phyloP scores from a whole-genome alignment of 2,329 filamentous ascomycete genomes.

The Podosphaera leucotricha region DNA sequence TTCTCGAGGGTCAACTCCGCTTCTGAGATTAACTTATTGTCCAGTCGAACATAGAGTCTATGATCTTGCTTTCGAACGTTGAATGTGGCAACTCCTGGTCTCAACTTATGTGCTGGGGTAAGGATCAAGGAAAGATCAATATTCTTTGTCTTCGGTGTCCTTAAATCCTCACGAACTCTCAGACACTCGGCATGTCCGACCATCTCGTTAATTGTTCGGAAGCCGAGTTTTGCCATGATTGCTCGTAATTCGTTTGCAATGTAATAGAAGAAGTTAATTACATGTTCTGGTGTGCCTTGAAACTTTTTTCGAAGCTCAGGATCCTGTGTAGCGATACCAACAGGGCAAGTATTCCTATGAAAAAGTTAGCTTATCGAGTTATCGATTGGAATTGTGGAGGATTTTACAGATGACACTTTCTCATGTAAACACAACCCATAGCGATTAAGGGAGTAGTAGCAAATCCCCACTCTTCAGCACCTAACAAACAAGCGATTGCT shows the following conservation, averaged over 20 bases:
- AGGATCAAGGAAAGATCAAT: slow-evolving; percentile 83
- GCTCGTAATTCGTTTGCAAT: slow-evolving; percentile 85
- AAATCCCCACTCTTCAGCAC: slow-evolving; percentile 96
- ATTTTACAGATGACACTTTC: slow-evolving; percentile 24
- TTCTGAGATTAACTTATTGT: slow-evolving; percentile 94
- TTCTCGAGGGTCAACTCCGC: slow-evolving; percentile 88
- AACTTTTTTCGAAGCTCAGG: slow-evolving; percentile 91
- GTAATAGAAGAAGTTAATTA: slow-evolving; percentile 93
- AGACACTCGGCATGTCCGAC: slow-evolving; percentile 76
- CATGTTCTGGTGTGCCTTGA: slow-evolving; percentile 74
- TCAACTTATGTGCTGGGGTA: slow-evolving; percentile 85
- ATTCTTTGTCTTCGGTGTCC: slow-evolving; percentile 73
- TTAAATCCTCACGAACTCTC: slow-evolving; percentile 67
- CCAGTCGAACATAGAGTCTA: slow-evolving; percentile 71
- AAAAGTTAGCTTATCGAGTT: not conserved
- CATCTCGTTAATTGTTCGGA: slow-evolving; percentile 95
- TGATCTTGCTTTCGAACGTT: slow-evolving; percentile 97
- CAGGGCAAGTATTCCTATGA: slow-evolving; percentile 52
- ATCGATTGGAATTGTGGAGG: not conserved
- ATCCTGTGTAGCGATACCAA: slow-evolving; percentile 88
- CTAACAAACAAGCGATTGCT: slow-evolving; percentile 79
- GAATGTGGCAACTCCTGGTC: slow-evolving; percentile 85
- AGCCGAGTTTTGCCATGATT: slow-evolving; percentile 89
- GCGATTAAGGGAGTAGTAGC: slow-evolving; percentile 86
- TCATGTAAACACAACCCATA: slow-evolving; percentile 92